A percentile compares a stretch with the other conserved stretches of the same genome.
phyloP scores from a whole-genome alignment of 179 eudicot species.

The Vitellaria paradoxa region DNA sequence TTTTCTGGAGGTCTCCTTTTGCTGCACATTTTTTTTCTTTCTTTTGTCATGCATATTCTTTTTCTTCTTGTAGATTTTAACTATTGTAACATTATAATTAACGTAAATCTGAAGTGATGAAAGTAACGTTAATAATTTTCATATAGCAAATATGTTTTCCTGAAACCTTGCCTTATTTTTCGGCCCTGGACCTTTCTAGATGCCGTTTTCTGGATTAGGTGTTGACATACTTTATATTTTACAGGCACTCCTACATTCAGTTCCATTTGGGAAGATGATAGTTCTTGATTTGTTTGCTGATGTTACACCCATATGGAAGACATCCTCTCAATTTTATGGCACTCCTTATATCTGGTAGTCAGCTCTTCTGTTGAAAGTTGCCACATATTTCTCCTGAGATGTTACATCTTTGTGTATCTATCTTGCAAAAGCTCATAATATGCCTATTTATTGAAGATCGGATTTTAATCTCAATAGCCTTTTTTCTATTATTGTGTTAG shows the following conservation, averaged over 20 bases:
- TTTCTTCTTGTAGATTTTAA: not conserved
- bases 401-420: not conserved
- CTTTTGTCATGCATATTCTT: not conserved
- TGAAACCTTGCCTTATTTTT: not conserved
- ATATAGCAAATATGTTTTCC: not conserved
- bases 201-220: not conserved
- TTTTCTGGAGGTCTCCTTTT: constrained; percentile 2
- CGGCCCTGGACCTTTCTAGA: not conserved
- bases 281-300: constrained; percentile 99
- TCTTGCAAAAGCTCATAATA: not conserved
- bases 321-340: constrained; percentile 87
- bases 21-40: not conserved
- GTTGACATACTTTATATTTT: constrained; percentile 1
- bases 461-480: not conserved
- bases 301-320: constrained; percentile 87
- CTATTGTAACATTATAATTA: not conserved
- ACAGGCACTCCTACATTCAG: constrained; percentile 96
- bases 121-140: not conserved
- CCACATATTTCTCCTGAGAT: constrained; percentile 7
- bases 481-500: not conserved
- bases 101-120: not conserved
- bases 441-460: not conserved
- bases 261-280: constrained; percentile 97
- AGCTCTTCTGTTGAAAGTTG: not conserved
- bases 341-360: constrained; percentile 91